Base-by-base conservation (phyloP, 345 rosid species). In the Eutrema yunnanense region DNA sequence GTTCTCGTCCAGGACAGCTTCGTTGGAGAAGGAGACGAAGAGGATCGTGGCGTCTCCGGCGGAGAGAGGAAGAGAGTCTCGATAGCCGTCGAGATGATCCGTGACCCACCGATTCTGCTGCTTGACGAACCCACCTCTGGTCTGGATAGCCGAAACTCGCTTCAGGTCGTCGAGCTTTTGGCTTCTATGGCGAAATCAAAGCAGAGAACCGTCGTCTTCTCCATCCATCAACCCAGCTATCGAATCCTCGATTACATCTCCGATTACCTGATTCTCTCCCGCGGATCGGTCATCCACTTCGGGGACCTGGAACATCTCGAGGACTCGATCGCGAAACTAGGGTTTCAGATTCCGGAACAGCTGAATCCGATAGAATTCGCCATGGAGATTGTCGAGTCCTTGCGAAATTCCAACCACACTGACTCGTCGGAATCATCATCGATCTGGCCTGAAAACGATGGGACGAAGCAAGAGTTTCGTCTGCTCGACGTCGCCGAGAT, bases 121-220 rank as follows among this genome's bases (percentile, higher is more conserved):
- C 83, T 94, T 10, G 97, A 94, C 50, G 98, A 94, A 72, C 96
- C 97, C 16, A 94, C 98, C 14, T 91, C 96, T 3, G 98, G 98
- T 50, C 79, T 93, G 8, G 98, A 89, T 69, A 89, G 96, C 72
- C 80, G 85, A 51, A 87, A 90, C 32, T 95, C 96, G 22, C 88
- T 84, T 32, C 95, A 89, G 61, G 98, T 94, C 42, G 87, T 91
- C 4, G 92, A 94, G 78, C 82, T 88, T 66, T 85, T 94, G 3
- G 87, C 92, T 68, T 81, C 88, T 0, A 85, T 94, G 84, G 97
- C 91, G 0, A 83, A 80, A 73, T 62, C 77, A 0, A 82, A 86
- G 19, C 82, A 80, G 9, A 88, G 96, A 69, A 86, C 87, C 0
- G 88, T 94, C 8, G 49, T 86, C 48, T 73, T 91, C 27, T 85